Conservation (phyloP, 352 stramenopile genomes). For the Pythium sp. region DNA sequence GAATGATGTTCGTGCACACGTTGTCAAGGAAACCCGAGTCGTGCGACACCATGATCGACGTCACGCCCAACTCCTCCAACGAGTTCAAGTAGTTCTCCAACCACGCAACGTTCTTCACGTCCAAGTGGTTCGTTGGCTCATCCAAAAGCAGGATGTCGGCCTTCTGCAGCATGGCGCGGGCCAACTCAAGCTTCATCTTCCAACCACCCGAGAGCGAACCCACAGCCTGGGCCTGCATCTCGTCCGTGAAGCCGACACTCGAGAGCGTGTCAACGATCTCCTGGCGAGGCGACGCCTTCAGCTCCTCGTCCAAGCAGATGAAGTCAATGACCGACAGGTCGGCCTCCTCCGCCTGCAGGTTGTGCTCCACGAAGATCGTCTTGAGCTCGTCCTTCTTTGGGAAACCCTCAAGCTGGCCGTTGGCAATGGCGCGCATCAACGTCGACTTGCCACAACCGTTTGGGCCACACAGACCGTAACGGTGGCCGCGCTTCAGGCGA, state of each 20-base stretch:
- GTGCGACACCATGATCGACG: constrained; percentile 94
- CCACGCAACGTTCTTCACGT: constrained; percentile 92
- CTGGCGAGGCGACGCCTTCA: constrained; percentile 87
- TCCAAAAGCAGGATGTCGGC: constrained; percentile 96
- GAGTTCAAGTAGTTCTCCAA: constrained; percentile 90
- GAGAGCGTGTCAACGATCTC: constrained; percentile 91
- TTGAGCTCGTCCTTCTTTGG: constrained; percentile 92
- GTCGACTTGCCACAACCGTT: constrained; percentile 95
- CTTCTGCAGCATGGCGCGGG: constrained; percentile 93
- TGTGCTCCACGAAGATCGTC: constrained; percentile 97
- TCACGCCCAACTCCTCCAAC: constrained; percentile 77
- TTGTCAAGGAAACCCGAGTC: constrained; percentile 98
- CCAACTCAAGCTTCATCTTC: constrained; percentile 95
- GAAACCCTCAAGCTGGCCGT: constrained; percentile 96
- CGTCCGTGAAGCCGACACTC: constrained; percentile 91
- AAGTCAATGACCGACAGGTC: constrained; percentile 84
- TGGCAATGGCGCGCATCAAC: constrained; percentile 95
- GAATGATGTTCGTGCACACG: constrained; percentile 97
- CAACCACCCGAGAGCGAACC: constrained; percentile 94
- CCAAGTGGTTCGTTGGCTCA: constrained; percentile 94
- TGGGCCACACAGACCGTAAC: constrained; percentile 94
- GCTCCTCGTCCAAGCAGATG: constrained; percentile 85
- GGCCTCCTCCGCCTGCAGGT: constrained; percentile 91
- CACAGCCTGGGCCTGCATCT: constrained; percentile 92
- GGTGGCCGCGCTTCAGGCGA: constrained; percentile 88